phyloP scores from a whole-genome alignment of 2,329 filamentous ascomycete species.

The Fusarium sororula region DNA sequence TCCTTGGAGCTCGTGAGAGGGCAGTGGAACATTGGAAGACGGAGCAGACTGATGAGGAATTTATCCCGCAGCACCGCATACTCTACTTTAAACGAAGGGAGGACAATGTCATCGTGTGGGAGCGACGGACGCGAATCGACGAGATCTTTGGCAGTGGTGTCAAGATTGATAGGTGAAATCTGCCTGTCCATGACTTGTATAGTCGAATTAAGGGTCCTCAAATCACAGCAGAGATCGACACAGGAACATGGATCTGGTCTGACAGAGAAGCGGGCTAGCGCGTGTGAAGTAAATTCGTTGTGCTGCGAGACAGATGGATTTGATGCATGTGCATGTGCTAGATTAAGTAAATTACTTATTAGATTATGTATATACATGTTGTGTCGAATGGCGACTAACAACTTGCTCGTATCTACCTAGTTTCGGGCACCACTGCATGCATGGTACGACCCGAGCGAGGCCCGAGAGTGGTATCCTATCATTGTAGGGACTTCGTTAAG shows the following conservation, averaged over 20 bases:
- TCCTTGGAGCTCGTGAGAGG: conserved; percentile 63
- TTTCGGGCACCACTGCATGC: conserved; percentile 8
- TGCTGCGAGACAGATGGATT: conserved; percentile 1
- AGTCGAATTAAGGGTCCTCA: conserved; percentile 5
- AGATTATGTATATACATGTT: background rate
- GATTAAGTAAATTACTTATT: background rate
- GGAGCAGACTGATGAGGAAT: conserved; percentile 72
- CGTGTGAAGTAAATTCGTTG: conserved; percentile 15
- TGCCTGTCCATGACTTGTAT: background rate
- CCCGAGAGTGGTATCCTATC: background rate
- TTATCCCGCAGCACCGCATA: conserved; percentile 72
- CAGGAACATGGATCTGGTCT: background rate
- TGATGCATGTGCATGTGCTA: background rate
- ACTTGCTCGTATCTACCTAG: background rate
- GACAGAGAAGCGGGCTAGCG: background rate
- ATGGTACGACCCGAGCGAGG: background rate
- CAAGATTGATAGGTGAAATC: conserved; percentile 17
- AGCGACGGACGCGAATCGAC: conserved; percentile 62
- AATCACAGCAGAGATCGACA: conserved; percentile 2
- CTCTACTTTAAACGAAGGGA: conserved; percentile 66
- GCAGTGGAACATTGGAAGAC: conserved; percentile 65
- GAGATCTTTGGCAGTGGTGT: conserved; percentile 65
- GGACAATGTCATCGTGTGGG: conserved; percentile 65
- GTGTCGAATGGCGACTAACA: background rate
- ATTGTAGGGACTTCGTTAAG: background rate